Base-by-base conservation (phyloP, 768 basidiomycete genomes). In the Vararia minispora region DNA sequence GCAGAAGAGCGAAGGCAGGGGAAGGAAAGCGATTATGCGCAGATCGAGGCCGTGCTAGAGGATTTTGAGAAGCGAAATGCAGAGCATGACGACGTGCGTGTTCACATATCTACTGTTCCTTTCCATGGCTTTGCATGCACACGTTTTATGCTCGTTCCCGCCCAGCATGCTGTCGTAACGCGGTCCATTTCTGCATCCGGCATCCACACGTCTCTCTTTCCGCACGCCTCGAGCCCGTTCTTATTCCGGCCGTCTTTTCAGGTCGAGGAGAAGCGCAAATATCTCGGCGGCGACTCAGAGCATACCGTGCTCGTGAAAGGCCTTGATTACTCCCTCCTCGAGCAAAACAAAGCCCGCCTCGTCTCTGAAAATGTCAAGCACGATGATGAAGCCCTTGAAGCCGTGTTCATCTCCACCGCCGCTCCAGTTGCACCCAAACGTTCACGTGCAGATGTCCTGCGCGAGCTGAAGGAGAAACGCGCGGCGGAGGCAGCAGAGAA, bases 271-370 rank as follows among this genome's bases (percentile, higher is more conserved):
- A 72, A 87, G 52, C 68, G 89, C 25, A 68, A 65, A 40, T 86
- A 84, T 54, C 72, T 90, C 5, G 88, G 88, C 13, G 86, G 88
- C 26, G 87, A 94, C 55, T 74, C 77, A 28, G 71, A 83, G 41
- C 89, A 92, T 54, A 78, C 86, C 9, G 72, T 91, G 40, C 73
- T 91, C 9, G 86, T 91, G 28, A 94, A 90, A 52, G 88, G 88
- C 20, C 76, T 97, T 32, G 92, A 97, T 53, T 69, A 81, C 47
- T 81, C 87, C 0, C 71, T 95, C 6, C 66, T 95, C 12, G 83
- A 88, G 51, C 84, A 88, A 48, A 78, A 83, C 46, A 89, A 79
- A 58, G 79, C 81, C 3, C 76, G 79, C 27, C 65, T 63, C 2
- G 61, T 66, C 3, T 57, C 64, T n/a, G 40, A 43, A 14, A 38